Conservation (phyloP, 2,329 filamentous ascomycete species). For the Talaromyces marneffei region DNA sequence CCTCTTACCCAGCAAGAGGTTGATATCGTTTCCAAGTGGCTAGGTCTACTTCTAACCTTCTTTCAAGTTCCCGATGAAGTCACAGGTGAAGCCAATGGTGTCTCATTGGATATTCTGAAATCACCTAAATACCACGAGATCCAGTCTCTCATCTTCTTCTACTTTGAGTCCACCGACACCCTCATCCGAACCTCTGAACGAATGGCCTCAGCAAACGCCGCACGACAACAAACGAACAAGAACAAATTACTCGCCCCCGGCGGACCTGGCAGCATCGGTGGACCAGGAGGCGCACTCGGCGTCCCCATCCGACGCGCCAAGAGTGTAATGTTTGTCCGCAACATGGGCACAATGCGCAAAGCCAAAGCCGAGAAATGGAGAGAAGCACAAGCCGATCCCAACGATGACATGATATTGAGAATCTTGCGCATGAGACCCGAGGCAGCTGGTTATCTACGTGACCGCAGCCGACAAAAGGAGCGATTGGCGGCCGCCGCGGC, state of each 20-base stretch:
- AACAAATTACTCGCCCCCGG: conserved; percentile 68
- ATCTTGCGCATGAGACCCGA: conserved; percentile 94
- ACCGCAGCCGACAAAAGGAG: conserved; percentile 89
- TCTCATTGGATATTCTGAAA: conserved; percentile 85
- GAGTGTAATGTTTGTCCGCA: conserved; percentile 88
- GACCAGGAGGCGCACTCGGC: conserved; percentile 42
- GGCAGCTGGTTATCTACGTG: conserved; percentile 78
- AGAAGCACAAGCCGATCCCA: conserved; percentile 92
- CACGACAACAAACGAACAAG: conserved; percentile 62
- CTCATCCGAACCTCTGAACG: conserved; percentile 92
- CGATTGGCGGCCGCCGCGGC: conserved; percentile 82
- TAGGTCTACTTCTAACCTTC: conserved; percentile 83
- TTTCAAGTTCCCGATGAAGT: conserved; percentile 90
- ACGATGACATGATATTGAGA: conserved; percentile 94
- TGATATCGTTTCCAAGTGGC: conserved; percentile 92
- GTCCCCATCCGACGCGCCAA: conserved; percentile 49
- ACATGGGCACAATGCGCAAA: conserved; percentile 91
- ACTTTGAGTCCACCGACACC: conserved; percentile 86
- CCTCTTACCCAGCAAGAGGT: conserved; percentile 80
- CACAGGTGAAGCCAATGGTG: conserved; percentile 74
- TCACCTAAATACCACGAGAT: conserved; percentile 98
- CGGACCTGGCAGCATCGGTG: conserved; percentile 36
- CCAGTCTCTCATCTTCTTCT: conserved; percentile 96
- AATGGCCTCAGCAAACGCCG: conserved; percentile 82
- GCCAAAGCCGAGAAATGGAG: conserved; percentile 94